Evolutionary conservation across 306 rosid genomes (phyloP).

Genomic region (Rosa multiflora): DNA sequence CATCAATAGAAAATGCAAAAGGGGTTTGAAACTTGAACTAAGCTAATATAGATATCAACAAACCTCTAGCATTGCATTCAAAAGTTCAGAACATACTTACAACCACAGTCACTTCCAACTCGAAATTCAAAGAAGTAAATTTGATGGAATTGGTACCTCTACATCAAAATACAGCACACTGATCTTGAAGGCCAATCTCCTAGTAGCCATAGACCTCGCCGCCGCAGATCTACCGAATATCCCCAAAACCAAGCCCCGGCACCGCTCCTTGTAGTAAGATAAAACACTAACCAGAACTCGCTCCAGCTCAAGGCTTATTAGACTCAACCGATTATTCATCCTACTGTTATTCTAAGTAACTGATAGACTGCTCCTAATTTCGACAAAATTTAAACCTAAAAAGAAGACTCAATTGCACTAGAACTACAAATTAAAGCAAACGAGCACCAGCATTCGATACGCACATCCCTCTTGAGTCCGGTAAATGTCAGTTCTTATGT

Average conservation of each 20-base stretch:
- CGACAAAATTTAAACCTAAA: background rate
- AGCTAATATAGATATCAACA: background rate
- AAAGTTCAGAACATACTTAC: background rate
- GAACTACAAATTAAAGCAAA: background rate
- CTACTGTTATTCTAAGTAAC: background rate
- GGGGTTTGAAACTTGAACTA: background rate
- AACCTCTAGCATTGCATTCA: background rate
- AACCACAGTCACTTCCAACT: background rate
- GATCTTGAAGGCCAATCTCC: constrained; percentile 97
- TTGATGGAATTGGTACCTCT: constrained; percentile 35
- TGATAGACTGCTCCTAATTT: background rate
- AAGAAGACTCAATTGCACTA: background rate
- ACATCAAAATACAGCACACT: constrained; percentile 88
- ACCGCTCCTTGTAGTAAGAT: background rate
- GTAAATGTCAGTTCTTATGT: background rate
- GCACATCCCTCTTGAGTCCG: no score
- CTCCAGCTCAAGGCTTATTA: background rate
- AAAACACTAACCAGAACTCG: background rate
- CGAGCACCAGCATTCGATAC: background rate
- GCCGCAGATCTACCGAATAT: constrained; percentile 95
- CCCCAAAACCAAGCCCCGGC: constrained; percentile 92
- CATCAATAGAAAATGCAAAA: no score
- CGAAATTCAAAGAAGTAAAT: background rate
- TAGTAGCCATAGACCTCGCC: constrained; percentile 79
- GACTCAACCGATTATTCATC: background rate